Conservation (phyloP, 192 early-diverging fungal species). For the Chytriomyces sp. region DNA sequence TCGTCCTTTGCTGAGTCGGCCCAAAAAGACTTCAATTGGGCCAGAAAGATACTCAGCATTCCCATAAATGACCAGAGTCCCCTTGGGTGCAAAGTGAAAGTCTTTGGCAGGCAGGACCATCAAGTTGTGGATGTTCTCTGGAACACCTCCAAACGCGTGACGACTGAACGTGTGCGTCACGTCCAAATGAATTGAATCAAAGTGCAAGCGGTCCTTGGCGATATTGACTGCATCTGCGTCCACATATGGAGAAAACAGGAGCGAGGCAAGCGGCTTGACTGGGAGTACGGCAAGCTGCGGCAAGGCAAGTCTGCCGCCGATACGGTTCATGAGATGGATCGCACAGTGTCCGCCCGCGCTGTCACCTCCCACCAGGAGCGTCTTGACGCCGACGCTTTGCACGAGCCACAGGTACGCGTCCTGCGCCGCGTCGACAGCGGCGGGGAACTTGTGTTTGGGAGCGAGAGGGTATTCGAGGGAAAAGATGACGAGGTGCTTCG, state of each 20-base stretch:
- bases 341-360: slow-evolving; percentile 35
- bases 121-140: background rate
- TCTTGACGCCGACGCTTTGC: background rate
- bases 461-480: slow-evolving; percentile 35
- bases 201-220: too few species aligned
- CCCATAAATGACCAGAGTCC: slow-evolving; percentile 32
- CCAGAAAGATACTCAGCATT: slow-evolving; percentile 18
- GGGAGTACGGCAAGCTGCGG: background rate
- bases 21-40: slow-evolving; percentile 27
- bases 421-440: slow-evolving; percentile 10
- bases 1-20: background rate
- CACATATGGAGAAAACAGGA: slow-evolving; percentile 34
- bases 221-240: slow-evolving; percentile 21
- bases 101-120: background rate
- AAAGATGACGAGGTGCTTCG: slow-evolving; percentile 28
- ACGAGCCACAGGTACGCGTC: slow-evolving; percentile 22
- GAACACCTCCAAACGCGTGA: too few species aligned
- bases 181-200: too few species aligned
- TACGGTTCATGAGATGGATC: slow-evolving; percentile 25
- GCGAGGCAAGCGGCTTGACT: background rate
- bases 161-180: too few species aligned
- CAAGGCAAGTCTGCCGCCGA: background rate
- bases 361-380: slow-evolving; percentile 38
- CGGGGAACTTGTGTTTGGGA: slow-evolving; percentile 22
- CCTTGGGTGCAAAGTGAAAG: background rate